Evolutionary conservation across 2,329 filamentous ascomycete genomes (phyloP).

Genomic region (Penicillium italicum): DNA sequence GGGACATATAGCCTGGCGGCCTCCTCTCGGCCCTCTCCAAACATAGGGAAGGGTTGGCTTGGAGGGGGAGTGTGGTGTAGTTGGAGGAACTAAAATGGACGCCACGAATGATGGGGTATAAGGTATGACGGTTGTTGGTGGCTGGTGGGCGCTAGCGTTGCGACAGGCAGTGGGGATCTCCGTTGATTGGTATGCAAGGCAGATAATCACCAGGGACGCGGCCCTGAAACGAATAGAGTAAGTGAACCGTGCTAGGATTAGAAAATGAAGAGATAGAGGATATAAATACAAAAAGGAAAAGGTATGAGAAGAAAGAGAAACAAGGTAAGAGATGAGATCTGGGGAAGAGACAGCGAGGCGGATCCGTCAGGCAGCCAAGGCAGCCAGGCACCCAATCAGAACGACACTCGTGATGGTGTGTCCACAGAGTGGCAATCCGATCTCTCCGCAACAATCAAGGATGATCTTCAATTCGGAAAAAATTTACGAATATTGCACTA

Average conservation of each 20-base stretch:
- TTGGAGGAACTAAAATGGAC: slow-evolving; percentile 4
- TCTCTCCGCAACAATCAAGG: neutral
- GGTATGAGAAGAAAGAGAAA: neutral
- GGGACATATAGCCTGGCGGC: slow-evolving; percentile 33
- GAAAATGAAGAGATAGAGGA: neutral
- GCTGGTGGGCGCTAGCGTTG: slow-evolving; percentile 14
- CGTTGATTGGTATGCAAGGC: slow-evolving; percentile 14
- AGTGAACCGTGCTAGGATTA: neutral
- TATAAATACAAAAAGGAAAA: neutral
- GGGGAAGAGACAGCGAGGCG: slow-evolving; percentile 3
- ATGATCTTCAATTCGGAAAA: neutral
- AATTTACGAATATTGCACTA: neutral
- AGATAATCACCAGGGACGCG: slow-evolving; percentile 17
- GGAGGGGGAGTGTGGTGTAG: neutral
- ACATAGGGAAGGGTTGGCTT: slow-evolving; percentile 21
- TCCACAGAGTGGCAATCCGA: slow-evolving; percentile 2
- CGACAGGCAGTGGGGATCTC: slow-evolving; percentile 17
- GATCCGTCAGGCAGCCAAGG: slow-evolving; percentile 7
- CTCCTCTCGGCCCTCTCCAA: slow-evolving; percentile 32
- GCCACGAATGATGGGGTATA: slow-evolving; percentile 10
- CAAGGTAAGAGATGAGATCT: slow-evolving; percentile 3
- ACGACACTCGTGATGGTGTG: neutral
- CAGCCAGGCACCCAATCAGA: slow-evolving; percentile 10
- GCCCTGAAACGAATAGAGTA: neutral
- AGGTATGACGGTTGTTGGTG: slow-evolving; percentile 18